Conservation (phyloP, 2,329 filamentous ascomycete species). For the Blastomyces gilchristii region DNA sequence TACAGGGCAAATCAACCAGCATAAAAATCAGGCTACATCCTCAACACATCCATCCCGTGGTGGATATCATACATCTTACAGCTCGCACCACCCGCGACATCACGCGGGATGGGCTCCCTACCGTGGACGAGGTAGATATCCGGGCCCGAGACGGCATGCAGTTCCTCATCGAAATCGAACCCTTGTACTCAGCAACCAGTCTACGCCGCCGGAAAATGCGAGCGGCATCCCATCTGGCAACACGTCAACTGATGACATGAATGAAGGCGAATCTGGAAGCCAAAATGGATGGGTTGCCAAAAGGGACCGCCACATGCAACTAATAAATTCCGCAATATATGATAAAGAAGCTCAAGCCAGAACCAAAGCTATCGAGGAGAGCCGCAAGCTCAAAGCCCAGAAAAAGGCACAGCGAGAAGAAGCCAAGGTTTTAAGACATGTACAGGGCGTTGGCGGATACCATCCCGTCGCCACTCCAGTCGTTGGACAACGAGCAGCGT, state of each 20-base stretch:
- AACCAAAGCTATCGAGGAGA: constrained; percentile 61
- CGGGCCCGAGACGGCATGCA: constrained; percentile 27
- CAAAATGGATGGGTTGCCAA: constrained; percentile 56
- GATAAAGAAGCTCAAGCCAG: constrained; percentile 62
- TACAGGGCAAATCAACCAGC: constrained; percentile 66
- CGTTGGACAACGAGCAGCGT: constrained; percentile 27
- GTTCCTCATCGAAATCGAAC: constrained; percentile 47
- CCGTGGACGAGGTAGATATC: constrained; percentile 30
- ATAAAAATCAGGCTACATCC: constrained; percentile 49
- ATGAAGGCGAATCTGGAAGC: constrained; percentile 22
- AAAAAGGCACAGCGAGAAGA: constrained; percentile 51
- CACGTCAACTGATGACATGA: constrained; percentile 21
- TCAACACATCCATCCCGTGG: constrained; percentile 14
- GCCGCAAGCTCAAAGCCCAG: constrained; percentile 36
- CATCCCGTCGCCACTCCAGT: constrained; percentile 19
- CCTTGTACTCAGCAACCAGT: constrained; percentile 52
- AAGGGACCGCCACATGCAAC: constrained; percentile 65
- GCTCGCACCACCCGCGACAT: constrained; percentile 14
- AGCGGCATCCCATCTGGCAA: constrained; percentile 21
- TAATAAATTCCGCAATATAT: constrained; percentile 72
- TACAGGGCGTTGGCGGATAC: constrained; percentile 23
- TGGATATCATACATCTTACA: constrained; percentile 20
- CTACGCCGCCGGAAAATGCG: constrained; percentile 18
- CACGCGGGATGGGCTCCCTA: constrained; percentile 36
- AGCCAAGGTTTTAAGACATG: constrained; percentile 32